phyloP scores from a whole-genome alignment of 2,329 filamentous ascomycete genomes.

The Pezicula radicicola region DNA sequence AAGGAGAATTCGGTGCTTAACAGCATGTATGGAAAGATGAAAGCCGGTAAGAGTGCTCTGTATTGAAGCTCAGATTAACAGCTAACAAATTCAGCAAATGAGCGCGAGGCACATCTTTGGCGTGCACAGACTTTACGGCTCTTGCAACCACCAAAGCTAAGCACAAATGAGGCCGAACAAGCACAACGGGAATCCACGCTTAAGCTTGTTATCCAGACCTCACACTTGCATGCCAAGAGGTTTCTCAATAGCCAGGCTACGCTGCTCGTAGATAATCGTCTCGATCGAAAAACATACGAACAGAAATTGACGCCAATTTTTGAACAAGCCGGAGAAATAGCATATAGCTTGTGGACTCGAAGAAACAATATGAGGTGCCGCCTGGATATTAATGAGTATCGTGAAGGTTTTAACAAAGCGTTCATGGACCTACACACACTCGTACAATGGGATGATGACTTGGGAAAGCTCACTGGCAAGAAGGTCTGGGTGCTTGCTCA shows the following conservation, averaged over 20 bases:
- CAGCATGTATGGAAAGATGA: slow-evolving; percentile 3
- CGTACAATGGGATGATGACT: slow-evolving; percentile 9
- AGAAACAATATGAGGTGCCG: slow-evolving; percentile 2
- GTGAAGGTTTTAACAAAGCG: slow-evolving; percentile 4
- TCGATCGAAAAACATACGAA: not conserved
- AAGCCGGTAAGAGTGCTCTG: not conserved
- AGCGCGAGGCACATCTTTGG: too few relatives aligned
- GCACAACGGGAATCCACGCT: too few relatives aligned
- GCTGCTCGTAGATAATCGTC: not conserved
- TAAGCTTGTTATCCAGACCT: too few relatives aligned
- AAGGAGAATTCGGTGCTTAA: slow-evolving; percentile 1
- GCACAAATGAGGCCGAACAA: too few relatives aligned
- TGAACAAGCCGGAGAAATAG: slow-evolving; percentile 6
- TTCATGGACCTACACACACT: slow-evolving; percentile 4
- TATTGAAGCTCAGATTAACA: too few relatives aligned
- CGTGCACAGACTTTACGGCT: too few relatives aligned
- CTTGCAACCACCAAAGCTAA: too few relatives aligned
- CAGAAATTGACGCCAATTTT: slow-evolving; percentile 8
- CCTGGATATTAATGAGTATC: not conserved
- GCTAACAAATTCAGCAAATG: too few relatives aligned
- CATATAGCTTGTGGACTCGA: slow-evolving; percentile 18
- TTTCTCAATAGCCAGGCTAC: slow-evolving; percentile 7
- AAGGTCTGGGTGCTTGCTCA: slow-evolving; percentile 11
- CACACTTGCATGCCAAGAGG: not conserved
- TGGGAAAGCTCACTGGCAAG: slow-evolving; percentile 7